These are phyloP conservation scores for Phytophthora lateralis DNA, from an alignment of 352 stramenopile genomes.

Conservation along the genomic window DNA sequence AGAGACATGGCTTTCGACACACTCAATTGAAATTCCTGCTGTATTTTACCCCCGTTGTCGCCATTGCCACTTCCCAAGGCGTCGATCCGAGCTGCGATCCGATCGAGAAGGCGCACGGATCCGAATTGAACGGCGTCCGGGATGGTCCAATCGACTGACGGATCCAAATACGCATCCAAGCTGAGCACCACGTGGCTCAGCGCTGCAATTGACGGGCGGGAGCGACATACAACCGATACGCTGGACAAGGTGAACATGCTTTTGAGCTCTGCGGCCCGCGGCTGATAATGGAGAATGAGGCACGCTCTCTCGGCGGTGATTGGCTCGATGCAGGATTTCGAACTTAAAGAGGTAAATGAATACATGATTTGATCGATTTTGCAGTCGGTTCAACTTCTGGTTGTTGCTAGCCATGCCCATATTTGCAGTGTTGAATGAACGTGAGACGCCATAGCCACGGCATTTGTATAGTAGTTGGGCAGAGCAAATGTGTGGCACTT, in stretches of 20 bases:
- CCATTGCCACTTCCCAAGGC: background rate
- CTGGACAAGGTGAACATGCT: conserved; percentile 8
- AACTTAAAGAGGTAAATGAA: background rate
- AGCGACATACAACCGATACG: conserved; percentile 29
- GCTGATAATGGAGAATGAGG: background rate
- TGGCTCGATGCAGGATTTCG: background rate
- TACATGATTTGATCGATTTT: too few relatives aligned
- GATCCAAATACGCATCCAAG: conserved; percentile 22
- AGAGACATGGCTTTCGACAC: conserved; percentile 9
- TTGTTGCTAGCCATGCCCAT: too few relatives aligned
- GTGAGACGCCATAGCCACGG: too few relatives aligned
- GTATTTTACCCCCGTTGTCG: background rate
- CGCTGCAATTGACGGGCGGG: conserved; percentile 9
- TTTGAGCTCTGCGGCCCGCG: background rate
- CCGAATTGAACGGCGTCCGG: conserved; percentile 18
- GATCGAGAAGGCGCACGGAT: conserved; percentile 31
- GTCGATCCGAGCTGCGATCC: conserved; percentile 10
- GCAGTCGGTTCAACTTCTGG: too few relatives aligned
- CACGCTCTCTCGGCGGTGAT: background rate
- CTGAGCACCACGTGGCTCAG: conserved; percentile 15
- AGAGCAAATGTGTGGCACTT: too few relatives aligned
- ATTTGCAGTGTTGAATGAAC: too few relatives aligned
- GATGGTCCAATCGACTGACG: conserved; percentile 16
- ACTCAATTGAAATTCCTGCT: conserved; percentile 10
- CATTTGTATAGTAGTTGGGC: too few relatives aligned